phyloP scores from a whole-genome alignment of 768 basidiomycete species.

The Tulasnella sp. region DNA sequence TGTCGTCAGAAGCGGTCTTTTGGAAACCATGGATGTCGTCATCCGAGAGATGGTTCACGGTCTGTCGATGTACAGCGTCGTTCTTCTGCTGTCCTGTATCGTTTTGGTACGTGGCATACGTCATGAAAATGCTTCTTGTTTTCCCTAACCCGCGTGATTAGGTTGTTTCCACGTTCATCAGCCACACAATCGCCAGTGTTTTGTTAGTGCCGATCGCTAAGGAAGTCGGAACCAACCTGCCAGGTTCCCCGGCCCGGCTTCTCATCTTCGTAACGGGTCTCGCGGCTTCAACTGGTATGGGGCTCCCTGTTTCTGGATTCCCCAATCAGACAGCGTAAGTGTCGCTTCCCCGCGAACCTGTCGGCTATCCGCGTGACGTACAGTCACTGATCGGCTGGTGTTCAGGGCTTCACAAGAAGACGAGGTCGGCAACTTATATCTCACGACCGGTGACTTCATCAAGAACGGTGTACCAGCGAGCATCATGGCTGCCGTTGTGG shows the following conservation, averaged over 20 bases:
- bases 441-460: slow-evolving; percentile 81
- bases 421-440: slow-evolving; percentile 86
- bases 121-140: slow-evolving; percentile 34
- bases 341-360: background rate
- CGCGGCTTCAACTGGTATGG: slow-evolving; percentile 95
- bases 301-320: slow-evolving; percentile 98
- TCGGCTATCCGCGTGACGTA: background rate
- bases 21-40: slow-evolving; percentile 67
- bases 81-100: slow-evolving; percentile 62
- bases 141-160: slow-evolving; percentile 39
- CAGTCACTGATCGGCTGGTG: background rate
- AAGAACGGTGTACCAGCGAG: slow-evolving; percentile 95
- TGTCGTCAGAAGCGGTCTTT: slow-evolving; percentile 81
- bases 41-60: slow-evolving; percentile 61
- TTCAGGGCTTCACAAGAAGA: slow-evolving; percentile 88
- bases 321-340: slow-evolving; percentile 95
- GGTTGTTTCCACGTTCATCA: slow-evolving; percentile 92
- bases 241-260: slow-evolving; percentile 64
- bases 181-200: slow-evolving; percentile 94
- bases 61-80: slow-evolving; percentile 62
- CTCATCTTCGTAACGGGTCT: slow-evolving; percentile 91
- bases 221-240: slow-evolving; percentile 76
- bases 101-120: slow-evolving; percentile 55
- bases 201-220: slow-evolving; percentile 95
- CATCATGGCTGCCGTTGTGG: slow-evolving; percentile 78